A percentile compares a stretch with the other conserved stretches of the same genome.
These are phyloP conservation scores for Suaeda aralocaspica DNA, from an alignment of 148 eudicot genomes.

Conservation along the genomic window DNA sequence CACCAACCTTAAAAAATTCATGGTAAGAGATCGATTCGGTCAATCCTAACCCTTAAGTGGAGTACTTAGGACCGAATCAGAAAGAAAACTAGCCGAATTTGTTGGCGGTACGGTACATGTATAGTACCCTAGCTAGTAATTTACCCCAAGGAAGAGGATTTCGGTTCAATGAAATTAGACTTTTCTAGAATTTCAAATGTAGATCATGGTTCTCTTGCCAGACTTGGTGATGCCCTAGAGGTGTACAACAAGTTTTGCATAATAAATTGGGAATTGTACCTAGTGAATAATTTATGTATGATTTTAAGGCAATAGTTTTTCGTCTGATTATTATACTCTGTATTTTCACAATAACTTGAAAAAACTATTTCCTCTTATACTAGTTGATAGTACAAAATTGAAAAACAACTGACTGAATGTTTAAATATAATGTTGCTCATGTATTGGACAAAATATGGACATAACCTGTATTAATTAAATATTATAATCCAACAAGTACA, in stretches of 20 bases:
- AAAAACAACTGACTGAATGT: neutral
- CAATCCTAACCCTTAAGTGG: too few species aligned
- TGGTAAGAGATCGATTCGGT: too few species aligned
- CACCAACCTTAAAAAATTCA: too few species aligned
- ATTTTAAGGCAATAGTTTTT: neutral
- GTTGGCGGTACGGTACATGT: too few species aligned
- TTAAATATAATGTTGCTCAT: conserved; percentile 1
- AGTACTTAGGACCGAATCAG: too few species aligned
- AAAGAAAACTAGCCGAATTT: too few species aligned
- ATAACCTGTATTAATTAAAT: neutral
- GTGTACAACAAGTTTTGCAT: neutral
- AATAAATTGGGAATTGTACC: neutral
- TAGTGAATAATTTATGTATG: neutral
- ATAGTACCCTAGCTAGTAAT: too few species aligned
- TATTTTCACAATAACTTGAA: neutral
- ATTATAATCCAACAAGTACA: neutral
- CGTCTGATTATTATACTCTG: neutral
- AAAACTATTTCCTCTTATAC: too few species aligned
- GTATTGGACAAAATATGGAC: conserved; percentile 4
- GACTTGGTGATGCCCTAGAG: neutral
- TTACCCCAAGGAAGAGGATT: too few species aligned
- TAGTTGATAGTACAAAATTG: neutral
- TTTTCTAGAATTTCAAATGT: neutral
- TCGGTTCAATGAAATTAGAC: too few species aligned
- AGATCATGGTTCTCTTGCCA: neutral